phyloP scores from a whole-genome alignment of 169 alveolate genomes.

The Eimeria acervulina region DNA sequence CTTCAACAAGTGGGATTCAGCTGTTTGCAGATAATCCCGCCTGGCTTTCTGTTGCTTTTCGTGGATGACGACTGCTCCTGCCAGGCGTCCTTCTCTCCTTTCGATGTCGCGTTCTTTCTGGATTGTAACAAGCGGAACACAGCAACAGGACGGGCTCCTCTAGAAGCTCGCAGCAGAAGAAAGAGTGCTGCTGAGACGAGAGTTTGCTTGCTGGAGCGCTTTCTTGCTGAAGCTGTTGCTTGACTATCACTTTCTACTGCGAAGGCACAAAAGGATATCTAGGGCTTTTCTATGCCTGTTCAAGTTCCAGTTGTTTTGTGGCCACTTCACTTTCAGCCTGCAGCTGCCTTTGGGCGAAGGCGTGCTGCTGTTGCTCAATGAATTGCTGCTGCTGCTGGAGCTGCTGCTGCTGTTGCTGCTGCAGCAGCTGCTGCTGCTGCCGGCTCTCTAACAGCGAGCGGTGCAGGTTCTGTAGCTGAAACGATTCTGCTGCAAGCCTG shows the following conservation, averaged over 20 bases:
- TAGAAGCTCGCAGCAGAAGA: neutral
- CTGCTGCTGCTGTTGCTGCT: conserved; percentile 61
- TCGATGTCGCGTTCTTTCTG: conserved; percentile 53
- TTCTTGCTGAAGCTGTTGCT: neutral
- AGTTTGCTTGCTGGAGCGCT: neutral
- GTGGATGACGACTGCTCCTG: conserved; percentile 12
- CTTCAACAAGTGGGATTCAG: conserved; percentile 43
- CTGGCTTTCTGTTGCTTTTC: conserved; percentile 52
- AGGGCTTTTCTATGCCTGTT: conserved; percentile 20
- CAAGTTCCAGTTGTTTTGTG: neutral
- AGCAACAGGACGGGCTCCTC: neutral
- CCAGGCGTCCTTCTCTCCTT: conserved; percentile 50
- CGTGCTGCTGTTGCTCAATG: conserved; percentile 61
- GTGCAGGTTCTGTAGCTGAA: conserved; percentile 37
- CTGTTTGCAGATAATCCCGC: conserved; percentile 31
- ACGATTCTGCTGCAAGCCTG: conserved; percentile 60
- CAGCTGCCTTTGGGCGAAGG: conserved; percentile 32
- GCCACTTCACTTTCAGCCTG: conserved; percentile 59
- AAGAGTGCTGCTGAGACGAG: neutral
- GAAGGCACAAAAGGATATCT: neutral
- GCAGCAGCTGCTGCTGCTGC: conserved; percentile 64
- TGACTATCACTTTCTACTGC: neutral
- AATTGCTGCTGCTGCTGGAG: conserved; percentile 17
- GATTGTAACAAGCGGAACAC: neutral
- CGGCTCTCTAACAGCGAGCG: conserved; percentile 56